phyloP scores from a whole-genome alignment of 352 stramenopile genomes.

The Phytophthora sp. region DNA sequence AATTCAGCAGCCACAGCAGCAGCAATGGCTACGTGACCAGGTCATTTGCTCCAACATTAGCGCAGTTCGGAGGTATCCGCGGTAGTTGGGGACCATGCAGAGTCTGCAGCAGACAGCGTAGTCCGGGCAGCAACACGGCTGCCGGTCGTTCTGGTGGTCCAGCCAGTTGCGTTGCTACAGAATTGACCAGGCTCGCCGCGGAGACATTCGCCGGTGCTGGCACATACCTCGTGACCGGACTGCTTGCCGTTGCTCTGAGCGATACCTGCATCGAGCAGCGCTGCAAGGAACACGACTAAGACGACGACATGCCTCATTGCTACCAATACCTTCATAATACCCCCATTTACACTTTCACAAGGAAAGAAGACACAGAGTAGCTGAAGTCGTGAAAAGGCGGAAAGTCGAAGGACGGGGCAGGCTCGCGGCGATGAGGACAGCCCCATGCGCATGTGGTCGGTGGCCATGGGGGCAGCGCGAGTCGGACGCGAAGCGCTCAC shows the following conservation, averaged over 20 bases:
- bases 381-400: too few relatives aligned
- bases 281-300: background rate
- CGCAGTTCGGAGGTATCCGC: slow-evolving; percentile 23
- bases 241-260: slow-evolving; percentile 28
- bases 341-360: too few relatives aligned
- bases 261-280: slow-evolving; percentile 5
- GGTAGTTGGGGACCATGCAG: slow-evolving; percentile 63
- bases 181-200: slow-evolving; percentile 42
- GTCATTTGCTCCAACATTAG: slow-evolving; percentile 10
- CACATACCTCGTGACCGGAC: slow-evolving; percentile 59
- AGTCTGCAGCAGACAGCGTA: too few relatives aligned
- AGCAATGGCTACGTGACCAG: slow-evolving; percentile 33
- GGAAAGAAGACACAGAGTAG: too few relatives aligned
- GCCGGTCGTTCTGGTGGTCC: slow-evolving; percentile 45
- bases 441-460: slow-evolving; percentile 4
- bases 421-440: slow-evolving; percentile 24
- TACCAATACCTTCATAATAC: too few relatives aligned
- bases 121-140: slow-evolving; percentile 55
- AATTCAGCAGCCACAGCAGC: slow-evolving; percentile 36
- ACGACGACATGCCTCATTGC: too few relatives aligned
- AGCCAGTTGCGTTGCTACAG: slow-evolving; percentile 64
- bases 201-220: slow-evolving; percentile 47
- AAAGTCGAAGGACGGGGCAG: too few relatives aligned
- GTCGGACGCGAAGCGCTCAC: background rate
- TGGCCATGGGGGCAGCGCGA: slow-evolving; percentile 6